Percentiles rank a stretch among this genome's conserved stretches.
phyloP scores from a whole-genome alignment of 2,329 filamentous ascomycete species.

The Calycina herbarum region DNA sequence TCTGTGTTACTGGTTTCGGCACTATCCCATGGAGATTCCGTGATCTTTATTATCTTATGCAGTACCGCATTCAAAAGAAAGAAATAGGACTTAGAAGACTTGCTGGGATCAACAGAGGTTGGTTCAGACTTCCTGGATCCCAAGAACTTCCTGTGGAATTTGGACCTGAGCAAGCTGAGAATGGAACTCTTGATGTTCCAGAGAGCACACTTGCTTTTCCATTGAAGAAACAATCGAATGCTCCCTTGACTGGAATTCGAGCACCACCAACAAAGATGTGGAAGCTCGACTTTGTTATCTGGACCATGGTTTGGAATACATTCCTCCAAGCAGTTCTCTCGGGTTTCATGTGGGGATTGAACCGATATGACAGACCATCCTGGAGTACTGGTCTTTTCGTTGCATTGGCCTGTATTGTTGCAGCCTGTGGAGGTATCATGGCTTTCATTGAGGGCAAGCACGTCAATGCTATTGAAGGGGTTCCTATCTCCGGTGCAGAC shows the following conservation, averaged over 20 bases:
- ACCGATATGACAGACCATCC: conserved; percentile 69
- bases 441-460: conserved; percentile 71
- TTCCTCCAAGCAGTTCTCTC: conserved; percentile 72
- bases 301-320: conserved; percentile 77
- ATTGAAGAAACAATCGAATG: conserved; percentile 58
- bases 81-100: conserved; percentile 62
- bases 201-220: conserved; percentile 62
- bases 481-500: conserved; percentile 60
- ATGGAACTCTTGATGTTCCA: conserved; percentile 40
- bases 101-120: conserved; percentile 71
- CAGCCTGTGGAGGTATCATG: conserved; percentile 66
- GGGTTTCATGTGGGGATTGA: conserved; percentile 81
- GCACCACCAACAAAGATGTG: conserved; percentile 67
- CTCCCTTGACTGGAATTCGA: conserved; percentile 70
- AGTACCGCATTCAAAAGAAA: conserved; percentile 58
- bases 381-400: conserved; percentile 83
- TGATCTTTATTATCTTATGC: conserved; percentile 72
- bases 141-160: conserved; percentile 54
- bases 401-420: conserved; percentile 68
- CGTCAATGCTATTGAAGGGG: conserved; percentile 71
- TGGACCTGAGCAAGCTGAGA: conserved; percentile 53
- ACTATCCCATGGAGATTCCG: conserved; percentile 82
- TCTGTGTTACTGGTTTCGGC: conserved; percentile 85
- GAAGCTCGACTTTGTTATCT: conserved; percentile 80
- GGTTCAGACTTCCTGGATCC: conserved; percentile 73